Evolutionary conservation across 2,329 filamentous ascomycete genomes (phyloP), one percentile per base, ranked within the genome.

Genomic region (Rhexocercosporidium sp.): DNA sequence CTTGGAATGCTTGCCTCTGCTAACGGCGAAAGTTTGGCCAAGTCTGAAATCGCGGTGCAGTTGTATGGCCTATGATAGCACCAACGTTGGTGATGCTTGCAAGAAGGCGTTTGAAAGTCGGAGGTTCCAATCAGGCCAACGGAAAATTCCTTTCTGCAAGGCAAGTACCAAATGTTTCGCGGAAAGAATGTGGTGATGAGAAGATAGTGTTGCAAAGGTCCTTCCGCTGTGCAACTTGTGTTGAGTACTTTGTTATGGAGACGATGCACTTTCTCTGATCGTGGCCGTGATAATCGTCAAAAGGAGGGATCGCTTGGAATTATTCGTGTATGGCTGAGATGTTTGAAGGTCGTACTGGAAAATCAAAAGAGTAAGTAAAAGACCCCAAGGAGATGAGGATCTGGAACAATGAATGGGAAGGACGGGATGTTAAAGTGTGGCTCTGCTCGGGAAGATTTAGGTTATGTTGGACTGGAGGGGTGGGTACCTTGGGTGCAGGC

Each of bases 111-210:
- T 54, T 20, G 64, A 53, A 39, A 39, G 20, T 51, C 44, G 4
- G 12, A 31, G 9, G 11, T 25, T 25, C 54, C 12, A 57, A 25
- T 16, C n/a, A 20, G 34, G 9, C n/a, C 54, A 57, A 41, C 11
- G 18, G n/a, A 41, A 66, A 69, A 70, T 59, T 70, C 70, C 54
- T 73, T 73, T 74, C 75, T 71, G 74, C 73, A 77, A 75, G 57
- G 71, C 74, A 75, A 74, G 63, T 68, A 65, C 66, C 62, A 72
- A 67, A 71, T 68, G 66, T 71, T n/a, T 73, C 65, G 72, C 72
- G 72, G 71, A 62, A 69, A 65, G 72, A 70, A 75, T 69, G 69
- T 73, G 70, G 67, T 71, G n/a, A 12, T 20, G 44, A 68, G 67
- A 67, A 70, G 69, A 71, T 8, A 66, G 68, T 71, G 71, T 71